A percentile compares a stretch with the other conserved stretches of the same genome.
Evolutionary conservation across 2,329 filamentous ascomycete genomes (phyloP).

Genomic region (Fusarium globosum): DNA sequence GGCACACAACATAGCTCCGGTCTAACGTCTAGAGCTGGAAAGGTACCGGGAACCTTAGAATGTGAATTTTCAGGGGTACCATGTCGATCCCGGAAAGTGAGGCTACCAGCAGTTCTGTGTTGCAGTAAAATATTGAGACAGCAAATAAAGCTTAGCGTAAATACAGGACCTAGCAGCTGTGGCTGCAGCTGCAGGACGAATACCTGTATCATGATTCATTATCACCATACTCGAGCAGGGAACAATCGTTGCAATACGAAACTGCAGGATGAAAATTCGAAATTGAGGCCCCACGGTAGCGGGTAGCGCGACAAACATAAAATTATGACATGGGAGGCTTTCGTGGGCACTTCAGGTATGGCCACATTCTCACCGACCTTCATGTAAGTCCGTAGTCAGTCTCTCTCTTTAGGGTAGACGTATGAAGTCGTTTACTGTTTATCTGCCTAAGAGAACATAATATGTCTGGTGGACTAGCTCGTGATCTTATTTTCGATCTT

Average conservation of each 20-base stretch:
- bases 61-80: rapidly evolving
- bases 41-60: rapidly evolving
- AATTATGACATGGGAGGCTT: not conserved
- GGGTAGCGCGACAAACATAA: not conserved
- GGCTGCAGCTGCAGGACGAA: not conserved
- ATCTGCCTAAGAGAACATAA: not conserved
- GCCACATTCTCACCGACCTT: not conserved
- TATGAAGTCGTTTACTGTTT: not conserved
- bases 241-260: not conserved
- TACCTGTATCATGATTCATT: not conserved
- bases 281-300: not conserved
- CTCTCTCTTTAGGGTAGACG: not conserved
- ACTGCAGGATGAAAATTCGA: not conserved
- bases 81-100: not conserved
- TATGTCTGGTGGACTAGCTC: not conserved
- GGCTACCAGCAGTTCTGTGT: not conserved
- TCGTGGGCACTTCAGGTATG: not conserved
- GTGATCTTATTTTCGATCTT: not conserved
- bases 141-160: not conserved
- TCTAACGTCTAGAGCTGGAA: not conserved
- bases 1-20: not conserved
- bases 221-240: not conserved
- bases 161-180: not conserved
- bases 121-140: not conserved
- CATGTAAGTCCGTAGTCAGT: not conserved